These are phyloP conservation scores for Echeveria elegans DNA, from an alignment of 164 flowering plant genomes.

Conservation along the genomic window DNA sequence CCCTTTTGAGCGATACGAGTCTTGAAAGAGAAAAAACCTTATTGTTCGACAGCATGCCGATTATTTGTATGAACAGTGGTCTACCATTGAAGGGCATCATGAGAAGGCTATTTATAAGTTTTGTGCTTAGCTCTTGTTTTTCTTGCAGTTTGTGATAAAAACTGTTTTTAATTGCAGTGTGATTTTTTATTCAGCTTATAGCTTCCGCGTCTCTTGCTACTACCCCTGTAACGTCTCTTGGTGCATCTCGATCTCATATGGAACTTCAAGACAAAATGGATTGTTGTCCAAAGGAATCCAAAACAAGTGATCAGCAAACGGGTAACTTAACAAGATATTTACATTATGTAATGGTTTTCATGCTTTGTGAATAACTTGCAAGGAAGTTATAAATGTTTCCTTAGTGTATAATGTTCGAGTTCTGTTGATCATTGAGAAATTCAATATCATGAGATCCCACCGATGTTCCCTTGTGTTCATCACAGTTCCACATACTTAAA, in stretches of 20 bases:
- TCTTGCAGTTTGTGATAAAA: too few relatives aligned
- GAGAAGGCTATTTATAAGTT: too few relatives aligned
- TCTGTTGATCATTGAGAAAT: background rate
- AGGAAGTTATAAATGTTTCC: background rate
- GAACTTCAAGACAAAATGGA: background rate
- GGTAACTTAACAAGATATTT: background rate
- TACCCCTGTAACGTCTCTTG: background rate
- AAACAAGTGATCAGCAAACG: background rate
- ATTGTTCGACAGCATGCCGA: too few relatives aligned
- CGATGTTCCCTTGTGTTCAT: background rate
- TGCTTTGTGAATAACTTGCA: background rate
- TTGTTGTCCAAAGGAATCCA: background rate
- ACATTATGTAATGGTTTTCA: background rate
- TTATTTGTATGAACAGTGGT: too few relatives aligned
- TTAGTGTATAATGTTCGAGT: background rate
- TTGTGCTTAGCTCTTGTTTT: too few relatives aligned
- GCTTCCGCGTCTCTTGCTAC: background rate
- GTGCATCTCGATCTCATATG: conserved; percentile 4
- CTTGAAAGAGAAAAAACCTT: too few relatives aligned
- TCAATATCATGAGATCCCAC: background rate
- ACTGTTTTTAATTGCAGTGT: background rate
- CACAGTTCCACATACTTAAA: background rate
- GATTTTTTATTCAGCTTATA: background rate
- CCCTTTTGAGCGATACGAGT: too few relatives aligned
- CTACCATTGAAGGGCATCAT: too few relatives aligned